A percentile compares a stretch with the other conserved stretches of the same genome.
Evolutionary conservation across 306 rosid species (phyloP).

Genomic region (Ammopiptanthus mongolicus): DNA sequence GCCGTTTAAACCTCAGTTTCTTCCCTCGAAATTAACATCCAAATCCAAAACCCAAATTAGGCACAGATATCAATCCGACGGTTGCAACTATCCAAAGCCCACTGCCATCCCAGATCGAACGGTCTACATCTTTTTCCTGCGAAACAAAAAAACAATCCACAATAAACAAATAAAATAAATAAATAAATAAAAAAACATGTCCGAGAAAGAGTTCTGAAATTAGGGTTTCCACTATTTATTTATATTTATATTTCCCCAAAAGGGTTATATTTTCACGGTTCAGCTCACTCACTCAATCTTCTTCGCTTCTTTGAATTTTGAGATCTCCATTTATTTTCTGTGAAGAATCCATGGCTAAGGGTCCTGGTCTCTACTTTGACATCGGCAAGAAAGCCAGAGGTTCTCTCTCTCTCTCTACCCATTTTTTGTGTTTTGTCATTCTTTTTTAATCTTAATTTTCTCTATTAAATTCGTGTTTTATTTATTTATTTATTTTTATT

Average conservation of each 20-base stretch:
- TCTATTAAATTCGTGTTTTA: neutral
- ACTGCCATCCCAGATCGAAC: slow-evolving; percentile 24
- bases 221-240: slow-evolving; percentile 35
- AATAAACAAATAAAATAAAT: neutral
- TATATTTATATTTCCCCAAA: neutral
- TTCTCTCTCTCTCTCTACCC: neutral
- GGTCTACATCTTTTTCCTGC: neutral
- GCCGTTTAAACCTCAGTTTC: neutral
- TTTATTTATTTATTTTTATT: neutral
- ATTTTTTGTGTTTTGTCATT: neutral
- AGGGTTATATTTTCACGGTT: neutral
- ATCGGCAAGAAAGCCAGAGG: slow-evolving; percentile 92
- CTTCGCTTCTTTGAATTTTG: neutral
- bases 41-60: neutral
- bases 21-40: neutral
- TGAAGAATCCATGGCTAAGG: slow-evolving; percentile 57
- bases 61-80: slow-evolving; percentile 11
- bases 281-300: neutral
- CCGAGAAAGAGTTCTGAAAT: neutral
- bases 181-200: neutral
- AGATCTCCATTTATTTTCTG: slow-evolving; percentile 26
- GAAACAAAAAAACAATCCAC: neutral
- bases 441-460: neutral
- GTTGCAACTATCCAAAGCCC: neutral
- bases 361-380: slow-evolving; percentile 94